Conservation (phyloP, 1,139 yeast genomes). For the Geotrichum phurueaensis region DNA sequence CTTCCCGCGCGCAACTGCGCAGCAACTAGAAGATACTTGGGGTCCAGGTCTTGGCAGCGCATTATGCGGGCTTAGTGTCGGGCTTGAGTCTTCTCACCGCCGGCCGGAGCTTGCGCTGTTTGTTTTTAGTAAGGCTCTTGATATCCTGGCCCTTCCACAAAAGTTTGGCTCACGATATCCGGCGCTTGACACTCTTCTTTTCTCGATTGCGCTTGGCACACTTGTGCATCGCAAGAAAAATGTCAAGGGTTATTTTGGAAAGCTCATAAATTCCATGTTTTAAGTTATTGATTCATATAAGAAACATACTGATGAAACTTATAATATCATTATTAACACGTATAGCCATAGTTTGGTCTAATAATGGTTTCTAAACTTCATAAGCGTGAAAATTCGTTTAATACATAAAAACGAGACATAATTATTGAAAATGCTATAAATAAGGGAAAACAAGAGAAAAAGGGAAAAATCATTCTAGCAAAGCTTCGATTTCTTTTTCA, state of each 20-base stretch:
- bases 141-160: conserved; percentile 10
- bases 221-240: conserved; percentile 3
- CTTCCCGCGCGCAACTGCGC: conserved; percentile 28
- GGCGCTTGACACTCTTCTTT: neutral
- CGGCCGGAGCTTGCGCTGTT: conserved; percentile 42
- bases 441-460: neutral
- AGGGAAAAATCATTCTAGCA: neutral
- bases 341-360: neutral
- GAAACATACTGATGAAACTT: neutral
- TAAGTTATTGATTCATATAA: neutral
- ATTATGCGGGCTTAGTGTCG: conserved; percentile 38
- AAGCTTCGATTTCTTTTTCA: conserved; percentile 3
- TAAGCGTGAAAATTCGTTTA: neutral
- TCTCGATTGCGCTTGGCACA: conserved; percentile 5
- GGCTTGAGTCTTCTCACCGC: conserved; percentile 37
- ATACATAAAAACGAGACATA: neutral
- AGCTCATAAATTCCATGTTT: neutral
- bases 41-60: conserved; percentile 38
- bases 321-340: neutral
- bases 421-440: neutral
- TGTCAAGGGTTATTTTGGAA: conserved; percentile 12
- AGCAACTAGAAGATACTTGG: conserved; percentile 35
- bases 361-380: neutral
- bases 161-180: conserved; percentile 7
- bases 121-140: conserved; percentile 21